Base-by-base conservation (phyloP, 192 early-diverging fungal species). In the Coemansia sp. region DNA sequence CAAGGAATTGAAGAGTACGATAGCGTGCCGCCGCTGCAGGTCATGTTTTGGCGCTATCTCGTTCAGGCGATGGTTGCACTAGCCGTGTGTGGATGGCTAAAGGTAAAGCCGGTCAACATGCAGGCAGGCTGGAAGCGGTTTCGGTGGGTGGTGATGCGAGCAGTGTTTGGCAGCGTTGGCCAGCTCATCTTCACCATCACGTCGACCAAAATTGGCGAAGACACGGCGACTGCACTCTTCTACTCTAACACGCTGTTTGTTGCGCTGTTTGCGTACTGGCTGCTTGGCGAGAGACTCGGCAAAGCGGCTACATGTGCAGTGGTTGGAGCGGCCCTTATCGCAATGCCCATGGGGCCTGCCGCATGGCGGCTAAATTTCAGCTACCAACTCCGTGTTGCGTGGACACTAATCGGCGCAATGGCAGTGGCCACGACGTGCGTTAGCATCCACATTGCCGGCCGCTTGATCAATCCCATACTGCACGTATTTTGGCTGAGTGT, bases 1-100 rank as follows among this genome's bases (percentile, higher is more conserved):
- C 34, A 27, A 12, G 1, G 54, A 50, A 21, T 46, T 56, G 20
- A 41, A n/a, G n/a, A n/a, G n/a, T n/a, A n/a, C n/a, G n/a, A n/a
- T n/a, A n/a, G n/a, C n/a, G n/a, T n/a, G n/a, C n/a, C 58, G 1
- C n/a, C 65, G 17, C 58, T 68, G n/a, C 65, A 68, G 41, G 61
- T 52, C 29, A 68, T 68, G 65, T 17, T 32, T 10, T 57, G 58
- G 58, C 65, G 65, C 27, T 25, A 58, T 48, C 7, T 23, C 2
- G 58, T 68, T 11, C 65, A 68, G n/a, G 27, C 58, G 1, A 5
- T 50, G 3, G 23, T 12, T 0, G 57, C 58, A 19, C 14, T 51
- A 6, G 29, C 3, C 0, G n/a, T 34, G 2, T 54, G 48, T 36
- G 5, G 17, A 35, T 15, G 21, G 5, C 26, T 53, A 21, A 44